Evolutionary conservation across 2,329 filamentous ascomycete genomes (phyloP), one percentile per base, ranked within the genome.

Genomic region (Fusarium annulatum): DNA sequence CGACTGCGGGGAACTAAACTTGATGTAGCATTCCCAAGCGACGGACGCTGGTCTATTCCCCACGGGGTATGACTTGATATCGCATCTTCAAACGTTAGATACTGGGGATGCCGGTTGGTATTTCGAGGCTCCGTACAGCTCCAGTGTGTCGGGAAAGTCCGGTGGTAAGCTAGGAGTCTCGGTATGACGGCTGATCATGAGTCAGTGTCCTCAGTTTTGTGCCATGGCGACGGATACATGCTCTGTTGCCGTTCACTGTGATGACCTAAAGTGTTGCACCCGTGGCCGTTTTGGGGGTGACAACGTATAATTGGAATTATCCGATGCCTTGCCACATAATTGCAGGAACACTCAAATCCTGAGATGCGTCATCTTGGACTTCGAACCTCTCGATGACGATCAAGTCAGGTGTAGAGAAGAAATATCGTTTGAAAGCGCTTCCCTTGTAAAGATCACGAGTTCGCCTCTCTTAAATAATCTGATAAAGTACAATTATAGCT

Each of bases 81-180:
- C 4, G n/a, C 9, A 52, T 21, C 12, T 5, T 8, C 6, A 34
- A 15, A 2, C 9, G n/a, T 5, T n/a, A n/a, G 4, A 36, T 34
- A 5, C 30, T 7, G 30, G 16, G 46, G n/a, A 3, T 9, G 5
- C 3, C 3, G 1, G 2, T 9, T 9, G 11, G 15, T 26, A 7
- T 12, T 16, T 23, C 7, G 9, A 14, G 9, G 9, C 8, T 30
- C 9, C 28, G 9, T 15, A 19, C 11, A 10, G 26, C 10, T 21
- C 1, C 4, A 15, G 5, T 15, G 5, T 6, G 5, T 21, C 12
- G 12, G 26, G 2, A 7, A 7, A 21, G 4, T 15, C 9, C 9
- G 15, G n/a, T 9, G 5, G 3, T 7, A 5, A 8, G 23, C 23
- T 23, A 23, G 23, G 16, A 23, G 6, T 3, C 5, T 16, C 41